These are phyloP conservation scores for Waitea zeae DNA, from an alignment of 1,284 basidiomycete species.

Conservation along the genomic window DNA sequence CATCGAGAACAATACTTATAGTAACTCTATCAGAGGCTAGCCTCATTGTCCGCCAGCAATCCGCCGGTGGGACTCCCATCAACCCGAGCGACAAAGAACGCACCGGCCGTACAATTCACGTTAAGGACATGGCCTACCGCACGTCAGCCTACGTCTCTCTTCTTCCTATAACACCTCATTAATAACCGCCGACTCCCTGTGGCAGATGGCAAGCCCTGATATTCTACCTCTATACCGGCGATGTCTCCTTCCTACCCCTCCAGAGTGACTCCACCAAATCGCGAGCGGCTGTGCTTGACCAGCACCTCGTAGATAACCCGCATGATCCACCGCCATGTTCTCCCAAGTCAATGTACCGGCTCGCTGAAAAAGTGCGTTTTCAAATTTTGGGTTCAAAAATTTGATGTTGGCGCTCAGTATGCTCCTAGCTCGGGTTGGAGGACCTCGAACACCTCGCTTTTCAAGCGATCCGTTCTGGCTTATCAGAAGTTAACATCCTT, in stretches of 20 bases:
- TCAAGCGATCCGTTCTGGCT: neutral
- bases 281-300: neutral
- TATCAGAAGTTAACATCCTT: constrained; percentile 1
- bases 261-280: neutral
- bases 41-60: too few species aligned
- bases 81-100: too few species aligned
- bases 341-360: constrained; percentile 3
- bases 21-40: too few species aligned
- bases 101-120: neutral
- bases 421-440: constrained; percentile 3
- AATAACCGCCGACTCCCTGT: neutral
- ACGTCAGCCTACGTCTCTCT: too few species aligned
- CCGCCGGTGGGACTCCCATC: too few species aligned
- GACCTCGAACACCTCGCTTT: neutral
- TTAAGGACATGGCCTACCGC: constrained; percentile 1
- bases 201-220: neutral
- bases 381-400: neutral
- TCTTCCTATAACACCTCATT: too few species aligned
- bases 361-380: neutral
- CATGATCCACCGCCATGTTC: constrained; percentile 1
- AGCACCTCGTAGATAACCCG: neutral
- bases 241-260: neutral
- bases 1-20: too few species aligned
- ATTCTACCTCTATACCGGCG: constrained; percentile 3
- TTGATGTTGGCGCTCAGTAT: too few species aligned